phyloP scores from a whole-genome alignment of 2,329 filamentous ascomycete genomes.

The Pseudopithomyces chartarum region DNA sequence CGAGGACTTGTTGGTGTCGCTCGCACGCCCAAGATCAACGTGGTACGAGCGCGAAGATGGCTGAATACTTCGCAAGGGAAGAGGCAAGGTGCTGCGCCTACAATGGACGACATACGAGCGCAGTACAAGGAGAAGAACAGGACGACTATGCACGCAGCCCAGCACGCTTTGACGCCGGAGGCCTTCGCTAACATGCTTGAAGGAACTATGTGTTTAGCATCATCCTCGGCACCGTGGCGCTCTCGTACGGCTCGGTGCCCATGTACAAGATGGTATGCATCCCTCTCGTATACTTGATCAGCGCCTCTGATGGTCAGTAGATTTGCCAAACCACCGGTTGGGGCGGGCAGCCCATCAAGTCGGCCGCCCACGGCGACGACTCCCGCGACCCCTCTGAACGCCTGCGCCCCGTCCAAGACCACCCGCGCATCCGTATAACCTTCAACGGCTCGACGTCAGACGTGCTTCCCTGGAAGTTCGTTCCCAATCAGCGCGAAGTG shows the following conservation, averaged over 20 bases:
- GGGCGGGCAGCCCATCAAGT: constrained; percentile 90
- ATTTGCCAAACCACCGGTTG: constrained; percentile 87
- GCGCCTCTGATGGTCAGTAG: constrained; percentile 46
- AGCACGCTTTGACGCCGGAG: background rate
- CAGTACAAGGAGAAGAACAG: constrained; percentile 71
- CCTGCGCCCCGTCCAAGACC: constrained; percentile 77
- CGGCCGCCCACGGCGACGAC: constrained; percentile 66
- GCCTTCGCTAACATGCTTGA: constrained; percentile 6
- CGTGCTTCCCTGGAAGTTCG: constrained; percentile 95
- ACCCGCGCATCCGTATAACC: constrained; percentile 88
- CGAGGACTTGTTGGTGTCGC: constrained; percentile 28
- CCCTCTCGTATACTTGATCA: background rate
- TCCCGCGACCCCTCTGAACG: constrained; percentile 73
- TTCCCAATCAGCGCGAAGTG: constrained; percentile 94
- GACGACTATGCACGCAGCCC: constrained; percentile 61
- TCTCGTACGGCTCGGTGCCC: constrained; percentile 83
- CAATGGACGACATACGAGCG: constrained; percentile 68
- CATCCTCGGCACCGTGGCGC: constrained; percentile 77
- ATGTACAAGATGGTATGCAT: constrained; percentile 81
- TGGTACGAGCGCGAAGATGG: constrained; percentile 31
- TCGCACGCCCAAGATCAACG: constrained; percentile 22
- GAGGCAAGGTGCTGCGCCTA: constrained; percentile 49
- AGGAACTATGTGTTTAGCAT: constrained; percentile 78
- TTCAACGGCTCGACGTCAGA: constrained; percentile 97
- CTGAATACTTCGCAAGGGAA: constrained; percentile 37